Evolutionary conservation across 2,329 filamentous ascomycete species (phyloP).

Genomic region (Fusarium sp.): DNA sequence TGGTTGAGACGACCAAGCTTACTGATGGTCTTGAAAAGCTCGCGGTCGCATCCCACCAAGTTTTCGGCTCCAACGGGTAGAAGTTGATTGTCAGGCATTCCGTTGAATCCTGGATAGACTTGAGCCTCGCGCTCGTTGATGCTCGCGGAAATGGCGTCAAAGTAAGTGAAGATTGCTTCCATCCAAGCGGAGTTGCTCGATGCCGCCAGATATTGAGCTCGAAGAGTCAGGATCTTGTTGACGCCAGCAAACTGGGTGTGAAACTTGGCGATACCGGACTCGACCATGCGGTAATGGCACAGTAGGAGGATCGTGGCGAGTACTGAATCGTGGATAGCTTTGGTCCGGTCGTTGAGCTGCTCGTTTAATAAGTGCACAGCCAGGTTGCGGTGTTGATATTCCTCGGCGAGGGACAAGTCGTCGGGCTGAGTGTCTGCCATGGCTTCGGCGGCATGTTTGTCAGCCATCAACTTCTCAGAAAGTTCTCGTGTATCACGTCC

Average conservation of each 20-base stretch:
- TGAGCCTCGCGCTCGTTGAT: conserved; percentile 93
- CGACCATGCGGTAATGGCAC: conserved; percentile 92
- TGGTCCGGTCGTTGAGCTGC: conserved; percentile 80
- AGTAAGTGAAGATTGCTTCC: conserved; percentile 92
- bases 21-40: conserved; percentile 86
- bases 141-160: conserved; percentile 90
- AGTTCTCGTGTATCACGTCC: conserved; percentile 66
- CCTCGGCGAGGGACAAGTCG: conserved; percentile 78
- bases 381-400: conserved; percentile 81
- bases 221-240: conserved; percentile 85
- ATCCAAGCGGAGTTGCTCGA: conserved; percentile 86
- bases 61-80: conserved; percentile 78
- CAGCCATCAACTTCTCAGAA: conserved; percentile 59
- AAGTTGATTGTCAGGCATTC: conserved; percentile 59
- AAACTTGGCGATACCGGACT: conserved; percentile 92
- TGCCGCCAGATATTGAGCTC: conserved; percentile 61
- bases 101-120: conserved; percentile 75
- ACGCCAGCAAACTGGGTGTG: conserved; percentile 93
- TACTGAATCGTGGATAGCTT: conserved; percentile 85
- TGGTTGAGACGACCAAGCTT: conserved; percentile 87
- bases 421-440: conserved; percentile 61
- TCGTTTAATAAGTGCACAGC: conserved; percentile 86
- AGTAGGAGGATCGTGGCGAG: conserved; percentile 87
- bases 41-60: conserved; percentile 85
- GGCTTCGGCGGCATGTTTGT: conserved; percentile 58